Percentiles rank a stretch among this genome's conserved stretches.
Conservation (phyloP, 2,329 filamentous ascomycete genomes). For the Acrocalymma vagum region DNA sequence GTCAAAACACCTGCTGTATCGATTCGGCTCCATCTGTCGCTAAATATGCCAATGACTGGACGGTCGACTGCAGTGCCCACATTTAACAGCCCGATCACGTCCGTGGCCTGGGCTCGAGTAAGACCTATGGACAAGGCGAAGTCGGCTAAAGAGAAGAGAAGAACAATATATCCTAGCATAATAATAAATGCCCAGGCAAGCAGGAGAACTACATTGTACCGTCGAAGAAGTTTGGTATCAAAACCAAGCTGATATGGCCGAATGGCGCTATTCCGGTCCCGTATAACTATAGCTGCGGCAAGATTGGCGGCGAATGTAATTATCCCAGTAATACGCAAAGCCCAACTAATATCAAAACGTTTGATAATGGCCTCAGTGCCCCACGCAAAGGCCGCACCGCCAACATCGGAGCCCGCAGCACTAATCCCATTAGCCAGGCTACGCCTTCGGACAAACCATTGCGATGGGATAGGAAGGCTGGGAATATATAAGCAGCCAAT, state of each 20-base stretch:
- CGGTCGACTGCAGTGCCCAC: conserved; percentile 58
- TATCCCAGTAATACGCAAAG: conserved; percentile 50
- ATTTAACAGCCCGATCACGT: conserved; percentile 55
- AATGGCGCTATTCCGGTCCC: conserved; percentile 44
- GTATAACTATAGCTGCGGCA: conserved; percentile 37
- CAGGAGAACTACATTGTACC: conserved; percentile 47
- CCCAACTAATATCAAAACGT: conserved; percentile 48
- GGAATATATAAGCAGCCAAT: conserved; percentile 53
- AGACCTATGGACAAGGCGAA: conserved; percentile 57
- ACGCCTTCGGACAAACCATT: conserved; percentile 53
- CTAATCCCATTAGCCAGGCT: conserved; percentile 53
- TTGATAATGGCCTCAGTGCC: conserved; percentile 49
- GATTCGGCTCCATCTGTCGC: conserved; percentile 56
- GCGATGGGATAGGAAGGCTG: conserved; percentile 45
- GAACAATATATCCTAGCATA: conserved; percentile 58
- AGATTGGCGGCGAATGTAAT: conserved; percentile 36
- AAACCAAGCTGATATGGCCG: conserved; percentile 45
- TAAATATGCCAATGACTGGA: conserved; percentile 55
- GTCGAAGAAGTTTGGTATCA: conserved; percentile 44
- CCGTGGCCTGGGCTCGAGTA: conserved; percentile 47
- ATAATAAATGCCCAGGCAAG: conserved; percentile 54
- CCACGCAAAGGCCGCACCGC: conserved; percentile 44
- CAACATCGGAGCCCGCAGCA: conserved; percentile 50
- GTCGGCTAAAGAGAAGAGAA: conserved; percentile 58
- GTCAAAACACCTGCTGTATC: conserved; percentile 52